phyloP scores from a whole-genome alignment of 2,329 filamentous ascomycete species.

The Pestalotiopsis sp. region DNA sequence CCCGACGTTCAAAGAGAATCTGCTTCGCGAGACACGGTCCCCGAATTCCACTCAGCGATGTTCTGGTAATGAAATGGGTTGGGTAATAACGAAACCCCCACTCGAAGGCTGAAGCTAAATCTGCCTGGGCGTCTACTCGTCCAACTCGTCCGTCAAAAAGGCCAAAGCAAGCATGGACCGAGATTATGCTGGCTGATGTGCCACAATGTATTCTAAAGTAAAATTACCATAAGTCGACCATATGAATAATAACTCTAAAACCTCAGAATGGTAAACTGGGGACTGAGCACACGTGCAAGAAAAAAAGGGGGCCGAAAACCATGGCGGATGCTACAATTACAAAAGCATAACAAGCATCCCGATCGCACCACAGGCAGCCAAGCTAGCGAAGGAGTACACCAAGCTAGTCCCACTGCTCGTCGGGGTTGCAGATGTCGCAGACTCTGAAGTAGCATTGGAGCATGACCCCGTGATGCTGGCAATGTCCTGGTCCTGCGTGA shows the following conservation, averaged over 20 bases:
- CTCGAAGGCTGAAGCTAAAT: no score
- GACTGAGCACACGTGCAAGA: not conserved
- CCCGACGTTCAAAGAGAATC: no score
- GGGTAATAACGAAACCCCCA: no score
- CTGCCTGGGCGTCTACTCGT: no score
- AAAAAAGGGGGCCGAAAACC: not conserved
- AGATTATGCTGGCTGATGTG: no score
- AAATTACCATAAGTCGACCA: not conserved
- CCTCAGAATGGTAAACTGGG: not conserved
- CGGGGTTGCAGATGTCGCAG: not conserved
- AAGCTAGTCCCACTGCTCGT: not conserved
- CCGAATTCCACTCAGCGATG: no score
- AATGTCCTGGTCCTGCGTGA: not conserved
- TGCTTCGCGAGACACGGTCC: no score
- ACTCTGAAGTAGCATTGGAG: not conserved
- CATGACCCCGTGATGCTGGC: not conserved
- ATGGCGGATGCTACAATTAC: not conserved
- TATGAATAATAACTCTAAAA: not conserved
- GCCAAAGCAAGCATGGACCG: no score
- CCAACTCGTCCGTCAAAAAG: no score
- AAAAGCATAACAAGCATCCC: not conserved
- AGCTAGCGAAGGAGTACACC: not conserved
- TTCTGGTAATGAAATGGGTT: no score
- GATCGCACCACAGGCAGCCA: not conserved
- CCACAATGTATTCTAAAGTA: not conserved